Percentiles rank a stretch among this genome's conserved stretches.
Evolutionary conservation across 176 grass and related monocot genomes (phyloP).

Genomic region (Elymus sibiricus): DNA sequence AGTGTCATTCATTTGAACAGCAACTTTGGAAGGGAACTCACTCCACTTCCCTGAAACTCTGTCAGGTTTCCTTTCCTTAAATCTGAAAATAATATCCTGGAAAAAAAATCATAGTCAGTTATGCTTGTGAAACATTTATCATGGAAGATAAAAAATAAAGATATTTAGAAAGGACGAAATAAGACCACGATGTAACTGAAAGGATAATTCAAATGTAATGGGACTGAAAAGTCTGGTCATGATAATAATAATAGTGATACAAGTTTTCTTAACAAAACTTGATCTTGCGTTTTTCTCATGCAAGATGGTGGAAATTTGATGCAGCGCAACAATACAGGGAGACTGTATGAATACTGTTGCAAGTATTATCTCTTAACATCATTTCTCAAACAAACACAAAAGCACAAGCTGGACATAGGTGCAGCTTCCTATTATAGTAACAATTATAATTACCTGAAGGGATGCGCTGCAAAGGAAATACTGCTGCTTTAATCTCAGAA

Average conservation of each 20-base stretch:
- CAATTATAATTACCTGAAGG: slow-evolving; percentile 67
- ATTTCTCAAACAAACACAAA: slow-evolving; percentile 1
- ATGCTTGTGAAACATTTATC: slow-evolving; percentile 18
- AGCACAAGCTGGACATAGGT: neutral
- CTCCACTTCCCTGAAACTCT: slow-evolving; percentile 60
- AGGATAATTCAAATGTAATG: neutral
- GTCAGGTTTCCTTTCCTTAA: slow-evolving; percentile 64
- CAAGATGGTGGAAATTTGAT: neutral
- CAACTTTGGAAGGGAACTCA: slow-evolving; percentile 76
- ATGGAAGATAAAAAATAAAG: neutral
- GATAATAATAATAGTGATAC: neutral
- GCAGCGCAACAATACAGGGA: slow-evolving; percentile 3
- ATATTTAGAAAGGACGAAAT: neutral
- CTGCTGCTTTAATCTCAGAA: slow-evolving; percentile 89
- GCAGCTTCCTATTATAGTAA: slow-evolving; percentile 5
- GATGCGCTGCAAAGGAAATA: slow-evolving; percentile 99
- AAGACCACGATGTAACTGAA: slow-evolving; percentile 5
- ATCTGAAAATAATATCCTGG: slow-evolving; percentile 85
- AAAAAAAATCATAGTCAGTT: slow-evolving; percentile 5
- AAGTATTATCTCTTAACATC: slow-evolving; percentile 9
- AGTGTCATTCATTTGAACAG: slow-evolving; percentile 90
- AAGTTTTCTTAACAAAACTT: neutral
- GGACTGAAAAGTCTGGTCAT: neutral
- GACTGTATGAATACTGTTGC: neutral
- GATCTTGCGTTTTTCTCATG: neutral